Evolutionary conservation across 352 stramenopile genomes (phyloP).

Genomic region (Pythium dissimile): DNA sequence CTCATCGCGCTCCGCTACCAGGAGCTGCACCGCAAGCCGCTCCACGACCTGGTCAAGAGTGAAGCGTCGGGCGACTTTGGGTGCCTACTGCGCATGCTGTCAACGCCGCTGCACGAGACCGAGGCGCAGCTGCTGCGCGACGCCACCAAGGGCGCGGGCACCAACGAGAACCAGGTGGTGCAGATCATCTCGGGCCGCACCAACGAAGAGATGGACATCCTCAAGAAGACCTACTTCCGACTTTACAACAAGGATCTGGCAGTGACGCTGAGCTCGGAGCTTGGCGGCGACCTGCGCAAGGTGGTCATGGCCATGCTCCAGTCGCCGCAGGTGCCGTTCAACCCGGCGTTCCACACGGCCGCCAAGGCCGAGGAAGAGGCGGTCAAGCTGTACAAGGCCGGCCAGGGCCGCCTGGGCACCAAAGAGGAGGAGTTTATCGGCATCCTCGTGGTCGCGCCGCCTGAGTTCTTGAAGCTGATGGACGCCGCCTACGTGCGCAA

Average conservation of each 20-base stretch:
- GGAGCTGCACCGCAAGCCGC: conserved; percentile 56
- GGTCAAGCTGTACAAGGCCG: conserved; percentile 69
- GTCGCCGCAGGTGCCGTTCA: conserved; percentile 42
- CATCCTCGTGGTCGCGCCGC: conserved; percentile 49
- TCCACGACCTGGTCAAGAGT: conserved; percentile 53
- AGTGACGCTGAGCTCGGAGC: conserved; percentile 58
- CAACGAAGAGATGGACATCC: conserved; percentile 77
- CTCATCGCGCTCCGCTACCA: conserved; percentile 70
- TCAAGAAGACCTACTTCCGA: conserved; percentile 78
- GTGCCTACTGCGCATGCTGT: conserved; percentile 64
- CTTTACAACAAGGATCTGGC: conserved; percentile 64
- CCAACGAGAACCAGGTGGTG: conserved; percentile 64
- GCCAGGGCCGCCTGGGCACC: conserved; percentile 65
- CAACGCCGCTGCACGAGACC: conserved; percentile 59
- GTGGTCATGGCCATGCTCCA: conserved; percentile 73
- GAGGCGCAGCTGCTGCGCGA: conserved; percentile 67
- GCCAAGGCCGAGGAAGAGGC: conserved; percentile 64
- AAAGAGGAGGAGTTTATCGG: conserved; percentile 73
- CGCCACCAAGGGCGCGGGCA: conserved; percentile 70
- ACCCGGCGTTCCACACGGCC: conserved; percentile 58
- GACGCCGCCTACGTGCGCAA: conserved; percentile 71
- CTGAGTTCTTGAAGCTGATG: conserved; percentile 63
- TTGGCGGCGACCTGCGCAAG: conserved; percentile 75
- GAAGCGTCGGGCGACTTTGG: conserved; percentile 78
- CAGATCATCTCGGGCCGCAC: conserved; percentile 65